Evolutionary conservation across 2,329 filamentous ascomycete species (phyloP).

Genomic region (Pseudophaeomoniella oleicola): DNA sequence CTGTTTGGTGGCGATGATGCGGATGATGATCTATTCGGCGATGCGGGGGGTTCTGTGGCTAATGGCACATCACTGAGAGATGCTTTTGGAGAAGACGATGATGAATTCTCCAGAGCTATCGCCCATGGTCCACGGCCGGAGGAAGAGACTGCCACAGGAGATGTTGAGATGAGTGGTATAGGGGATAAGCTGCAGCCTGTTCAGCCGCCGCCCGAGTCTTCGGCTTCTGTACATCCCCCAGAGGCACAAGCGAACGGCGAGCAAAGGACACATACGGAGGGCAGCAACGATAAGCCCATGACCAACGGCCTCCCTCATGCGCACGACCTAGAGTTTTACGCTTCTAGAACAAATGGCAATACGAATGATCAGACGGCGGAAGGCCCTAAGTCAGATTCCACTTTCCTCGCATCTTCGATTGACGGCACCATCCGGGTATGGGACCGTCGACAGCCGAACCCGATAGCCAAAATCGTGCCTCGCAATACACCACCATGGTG

Average conservation of each 20-base stretch:
- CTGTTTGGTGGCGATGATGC: constrained; percentile 65
- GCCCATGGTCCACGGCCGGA: constrained; percentile 44
- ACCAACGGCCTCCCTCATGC: constrained; percentile 27
- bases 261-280: constrained; percentile 11
- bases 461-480: constrained; percentile 66
- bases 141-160: constrained; percentile 21
- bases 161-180: constrained; percentile 14
- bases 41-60: constrained; percentile 45
- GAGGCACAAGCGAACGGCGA: constrained; percentile 10
- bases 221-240: constrained; percentile 2
- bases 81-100: constrained; percentile 66
- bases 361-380: constrained; percentile 36
- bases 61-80: constrained; percentile 38
- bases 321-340: constrained; percentile 22
- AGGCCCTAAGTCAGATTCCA: constrained; percentile 49
- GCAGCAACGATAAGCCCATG: constrained; percentile 11
- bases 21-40: constrained; percentile 76
- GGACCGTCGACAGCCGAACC: constrained; percentile 50
- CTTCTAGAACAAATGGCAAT: constrained; percentile 16
- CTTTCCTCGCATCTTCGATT: constrained; percentile 64
- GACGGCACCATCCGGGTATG: constrained; percentile 34
- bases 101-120: constrained; percentile 66
- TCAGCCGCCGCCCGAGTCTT: constrained; percentile 1
- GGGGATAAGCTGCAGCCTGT: constrained; percentile 8
- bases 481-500: constrained; percentile 83